These are phyloP conservation scores for Diospyros lotus DNA, from an alignment of 148 eudicot genomes.

Conservation along the genomic window DNA sequence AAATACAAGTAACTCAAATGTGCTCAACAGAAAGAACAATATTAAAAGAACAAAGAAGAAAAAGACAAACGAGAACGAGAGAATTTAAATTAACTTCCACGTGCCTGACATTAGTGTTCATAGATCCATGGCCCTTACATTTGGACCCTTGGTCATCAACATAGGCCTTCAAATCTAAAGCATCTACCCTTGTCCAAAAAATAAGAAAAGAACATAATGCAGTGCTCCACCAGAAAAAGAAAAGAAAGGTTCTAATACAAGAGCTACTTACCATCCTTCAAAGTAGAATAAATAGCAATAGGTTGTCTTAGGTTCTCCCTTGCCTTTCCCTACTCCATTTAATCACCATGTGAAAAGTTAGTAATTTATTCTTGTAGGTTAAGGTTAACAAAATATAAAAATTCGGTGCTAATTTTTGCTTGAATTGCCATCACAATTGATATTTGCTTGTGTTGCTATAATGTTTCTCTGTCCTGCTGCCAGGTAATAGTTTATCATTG, in stretches of 20 bases:
- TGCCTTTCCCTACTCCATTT: constrained; percentile 29
- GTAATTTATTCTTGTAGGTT: not conserved
- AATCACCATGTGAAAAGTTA: not conserved
- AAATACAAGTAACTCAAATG: not conserved
- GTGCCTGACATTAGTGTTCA: constrained; percentile 33
- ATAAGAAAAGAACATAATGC: constrained; percentile 7
- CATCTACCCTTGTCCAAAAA: constrained; percentile 20
- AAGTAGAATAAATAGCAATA: constrained; percentile 13
- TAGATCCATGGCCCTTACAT: constrained; percentile 24
- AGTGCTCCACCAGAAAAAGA: not conserved
- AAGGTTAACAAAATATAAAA: not conserved
- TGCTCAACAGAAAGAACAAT: no score
- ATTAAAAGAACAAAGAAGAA: not conserved
- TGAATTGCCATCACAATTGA: not conserved
- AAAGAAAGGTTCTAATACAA: constrained; percentile 4
- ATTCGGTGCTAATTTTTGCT: not conserved
- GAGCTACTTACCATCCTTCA: constrained; percentile 24
- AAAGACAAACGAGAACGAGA: not conserved
- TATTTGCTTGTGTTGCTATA: not conserved
- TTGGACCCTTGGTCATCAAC: constrained; percentile 31
- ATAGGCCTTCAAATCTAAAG: constrained; percentile 31
- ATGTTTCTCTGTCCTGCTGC: not conserved
- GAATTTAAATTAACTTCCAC: constrained; percentile 2
- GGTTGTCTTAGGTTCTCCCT: constrained; percentile 19
- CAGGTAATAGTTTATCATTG: not conserved